phyloP scores from a whole-genome alignment of 345 rosid species.

The Cardamine resedifolia region DNA sequence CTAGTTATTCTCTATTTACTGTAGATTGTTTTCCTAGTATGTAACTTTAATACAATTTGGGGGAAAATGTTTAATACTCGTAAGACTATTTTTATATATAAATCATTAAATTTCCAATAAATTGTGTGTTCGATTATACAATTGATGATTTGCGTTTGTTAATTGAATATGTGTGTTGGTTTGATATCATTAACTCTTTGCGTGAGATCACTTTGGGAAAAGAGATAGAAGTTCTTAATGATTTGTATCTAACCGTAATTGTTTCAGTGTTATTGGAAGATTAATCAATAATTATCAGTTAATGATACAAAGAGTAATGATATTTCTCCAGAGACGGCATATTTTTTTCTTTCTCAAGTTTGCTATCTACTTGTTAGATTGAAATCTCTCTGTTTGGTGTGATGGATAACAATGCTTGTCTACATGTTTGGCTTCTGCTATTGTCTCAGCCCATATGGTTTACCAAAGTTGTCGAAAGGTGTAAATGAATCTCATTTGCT shows the following conservation, averaged over 20 bases:
- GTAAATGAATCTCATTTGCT: not conserved
- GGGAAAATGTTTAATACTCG: constrained; percentile 1
- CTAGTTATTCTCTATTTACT: not conserved
- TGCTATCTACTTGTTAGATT: not conserved
- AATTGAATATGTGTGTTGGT: not conserved
- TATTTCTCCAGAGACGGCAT: not conserved
- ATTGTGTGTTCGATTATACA: not conserved
- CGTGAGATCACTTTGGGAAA: not conserved
- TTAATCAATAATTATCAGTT: not conserved
- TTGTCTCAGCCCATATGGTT: not conserved
- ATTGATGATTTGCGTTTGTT: not conserved
- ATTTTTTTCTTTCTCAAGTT: not conserved
- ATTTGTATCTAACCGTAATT: not conserved
- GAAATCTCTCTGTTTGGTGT: not conserved
- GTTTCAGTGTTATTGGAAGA: not conserved
- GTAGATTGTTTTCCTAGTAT: constrained; percentile 21
- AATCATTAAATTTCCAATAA: not conserved
- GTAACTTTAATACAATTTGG: constrained; percentile 13
- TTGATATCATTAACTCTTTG: not conserved
- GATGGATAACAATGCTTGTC: not conserved
- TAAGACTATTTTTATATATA: not conserved
- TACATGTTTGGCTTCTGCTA: not conserved
- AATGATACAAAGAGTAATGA: no score
- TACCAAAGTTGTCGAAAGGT: no score
- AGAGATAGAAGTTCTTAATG: not conserved